phyloP scores from a whole-genome alignment of 768 basidiomycete species.

The Candolleomyces efflorescens region DNA sequence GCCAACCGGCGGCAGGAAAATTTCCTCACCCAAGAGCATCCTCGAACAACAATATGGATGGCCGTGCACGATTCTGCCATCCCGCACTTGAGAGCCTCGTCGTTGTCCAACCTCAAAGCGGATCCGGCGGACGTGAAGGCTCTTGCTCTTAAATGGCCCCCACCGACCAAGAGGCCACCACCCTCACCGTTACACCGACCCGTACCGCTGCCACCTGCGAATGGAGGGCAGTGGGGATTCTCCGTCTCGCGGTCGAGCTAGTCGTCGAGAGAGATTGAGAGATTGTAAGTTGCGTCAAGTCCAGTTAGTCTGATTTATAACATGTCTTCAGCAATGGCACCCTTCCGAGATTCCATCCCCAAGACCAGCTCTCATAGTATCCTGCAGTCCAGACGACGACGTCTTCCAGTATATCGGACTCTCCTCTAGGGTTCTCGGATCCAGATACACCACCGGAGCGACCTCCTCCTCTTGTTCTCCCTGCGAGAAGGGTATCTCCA shows the following conservation, averaged over 20 bases:
- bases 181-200: slow-evolving; percentile 26
- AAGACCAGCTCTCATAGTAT: neutral
- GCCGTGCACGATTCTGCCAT: slow-evolving; percentile 12
- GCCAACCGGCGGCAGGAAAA: slow-evolving; percentile 17
- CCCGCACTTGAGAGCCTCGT: slow-evolving; percentile 40
- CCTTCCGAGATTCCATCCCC: slow-evolving; percentile 3
- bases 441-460: neutral
- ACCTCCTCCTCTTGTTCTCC: neutral
- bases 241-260: neutral
- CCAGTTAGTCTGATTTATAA: neutral
- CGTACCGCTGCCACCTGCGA: slow-evolving; percentile 21
- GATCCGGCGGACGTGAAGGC: slow-evolving; percentile 7
- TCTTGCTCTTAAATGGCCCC: slow-evolving; percentile 32
- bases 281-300: neutral
- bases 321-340: neutral
- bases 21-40: slow-evolving; percentile 36
- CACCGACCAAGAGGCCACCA: slow-evolving; percentile 38
- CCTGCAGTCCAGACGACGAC: neutral
- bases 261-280: neutral
- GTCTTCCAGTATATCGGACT: neutral
- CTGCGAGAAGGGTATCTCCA: neutral
- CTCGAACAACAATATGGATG: slow-evolving; percentile 28
- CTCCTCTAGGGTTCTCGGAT: neutral
- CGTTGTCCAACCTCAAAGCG: slow-evolving; percentile 50
- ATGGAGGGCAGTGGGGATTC: slow-evolving; percentile 5